Percentiles rank a stretch among this genome's conserved stretches.
These are phyloP conservation scores for Stagonosporopsis rhizophila DNA, from an alignment of 2,329 filamentous ascomycete species.

Conservation along the genomic window DNA sequence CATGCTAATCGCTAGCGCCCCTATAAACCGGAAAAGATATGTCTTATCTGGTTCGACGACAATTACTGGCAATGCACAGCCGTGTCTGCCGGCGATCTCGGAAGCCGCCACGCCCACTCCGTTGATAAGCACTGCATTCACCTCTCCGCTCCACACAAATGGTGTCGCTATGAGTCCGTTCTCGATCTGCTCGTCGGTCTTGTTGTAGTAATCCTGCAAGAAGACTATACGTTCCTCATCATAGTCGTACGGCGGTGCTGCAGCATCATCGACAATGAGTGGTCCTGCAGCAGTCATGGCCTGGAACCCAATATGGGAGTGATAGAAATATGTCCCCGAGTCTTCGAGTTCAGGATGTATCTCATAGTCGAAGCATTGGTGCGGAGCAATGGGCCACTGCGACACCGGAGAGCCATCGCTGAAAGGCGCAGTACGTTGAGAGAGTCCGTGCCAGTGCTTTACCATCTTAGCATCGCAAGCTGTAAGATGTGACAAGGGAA, in stretches of 20 bases:
- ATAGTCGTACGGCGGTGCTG: conserved; percentile 62
- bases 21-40: conserved; percentile 69
- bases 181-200: conserved; percentile 61
- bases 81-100: conserved; percentile 43
- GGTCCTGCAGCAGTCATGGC: conserved; percentile 64
- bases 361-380: conserved; percentile 73
- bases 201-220: conserved; percentile 65
- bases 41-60: conserved; percentile 66
- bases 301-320: conserved; percentile 71
- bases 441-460: conserved; percentile 73
- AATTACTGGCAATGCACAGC: conserved; percentile 60
- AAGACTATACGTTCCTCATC: conserved; percentile 66
- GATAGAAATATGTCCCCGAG: conserved; percentile 72
- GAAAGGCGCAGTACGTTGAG: conserved; percentile 66
- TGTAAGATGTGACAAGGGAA: neutral
- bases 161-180: conserved; percentile 57
- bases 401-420: conserved; percentile 69
- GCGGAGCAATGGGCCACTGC: conserved; percentile 70
- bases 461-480: neutral
- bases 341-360: conserved; percentile 60
- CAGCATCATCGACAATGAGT: conserved; percentile 64
- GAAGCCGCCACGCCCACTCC: conserved; percentile 57
- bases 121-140: conserved; percentile 64
- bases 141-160: conserved; percentile 67
- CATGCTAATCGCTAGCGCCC: conserved; percentile 62